A percentile compares a stretch with the other conserved stretches of the same genome.
Conservation (phyloP, 176 grass and related monocot genomes). For the Bothriochloa decipiens region DNA sequence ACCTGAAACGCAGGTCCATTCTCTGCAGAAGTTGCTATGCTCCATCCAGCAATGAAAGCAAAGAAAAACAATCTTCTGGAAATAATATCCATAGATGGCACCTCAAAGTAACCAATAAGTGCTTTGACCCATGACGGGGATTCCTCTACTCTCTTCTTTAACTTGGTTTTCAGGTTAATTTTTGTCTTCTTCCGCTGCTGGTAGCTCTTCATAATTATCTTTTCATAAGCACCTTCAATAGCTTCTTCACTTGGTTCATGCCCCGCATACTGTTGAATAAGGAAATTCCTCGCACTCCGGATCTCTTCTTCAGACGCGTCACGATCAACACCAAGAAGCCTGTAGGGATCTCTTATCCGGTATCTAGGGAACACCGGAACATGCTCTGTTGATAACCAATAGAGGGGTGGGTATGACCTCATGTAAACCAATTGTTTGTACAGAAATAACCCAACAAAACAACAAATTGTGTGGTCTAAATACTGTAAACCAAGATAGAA, state of each 20-base stretch:
- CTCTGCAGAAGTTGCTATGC: slow-evolving; percentile 80
- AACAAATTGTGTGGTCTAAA: background rate
- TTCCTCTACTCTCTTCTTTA: slow-evolving; percentile 75
- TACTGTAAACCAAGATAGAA: background rate
- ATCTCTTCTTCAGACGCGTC: slow-evolving; percentile 97
- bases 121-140: slow-evolving; percentile 83
- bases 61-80: slow-evolving; percentile 88
- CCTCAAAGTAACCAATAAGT: slow-evolving; percentile 74
- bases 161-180: slow-evolving; percentile 84
- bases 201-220: slow-evolving; percentile 93
- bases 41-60: slow-evolving; percentile 94
- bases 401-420: slow-evolving; percentile 2
- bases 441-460: background rate
- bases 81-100: slow-evolving; percentile 74
- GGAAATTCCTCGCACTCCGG: slow-evolving; percentile 72
- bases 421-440: slow-evolving; percentile 20
- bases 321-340: slow-evolving; percentile 72
- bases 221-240: slow-evolving; percentile 95
- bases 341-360: slow-evolving; percentile 74
- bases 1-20: slow-evolving; percentile 98
- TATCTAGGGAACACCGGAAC: slow-evolving; percentile 73
- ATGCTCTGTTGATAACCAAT: slow-evolving; percentile 56
- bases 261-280: slow-evolving; percentile 75
- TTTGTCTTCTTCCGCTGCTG: slow-evolving; percentile 80
- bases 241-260: slow-evolving; percentile 83